Percentiles rank a stretch among this genome's conserved stretches.
These are phyloP conservation scores for Didymella exigua DNA, from an alignment of 2,329 filamentous ascomycete species.

Conservation along the genomic window DNA sequence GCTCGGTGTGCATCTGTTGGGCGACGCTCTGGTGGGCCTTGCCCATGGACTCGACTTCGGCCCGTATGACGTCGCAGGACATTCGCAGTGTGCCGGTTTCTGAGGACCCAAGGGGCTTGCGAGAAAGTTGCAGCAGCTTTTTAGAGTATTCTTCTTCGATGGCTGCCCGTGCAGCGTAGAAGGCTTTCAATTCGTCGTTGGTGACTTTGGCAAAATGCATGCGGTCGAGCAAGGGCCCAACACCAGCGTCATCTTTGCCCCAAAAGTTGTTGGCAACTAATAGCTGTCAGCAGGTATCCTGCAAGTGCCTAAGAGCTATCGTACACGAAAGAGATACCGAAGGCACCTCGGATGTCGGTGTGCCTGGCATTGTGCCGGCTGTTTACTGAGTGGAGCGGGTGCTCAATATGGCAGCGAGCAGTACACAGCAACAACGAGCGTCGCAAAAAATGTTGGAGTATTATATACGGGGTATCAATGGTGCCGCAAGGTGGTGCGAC, in stretches of 20 bases:
- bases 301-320: slow-evolving; percentile 4
- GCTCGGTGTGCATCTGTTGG: slow-evolving; percentile 90
- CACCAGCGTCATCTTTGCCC: slow-evolving; percentile 98
- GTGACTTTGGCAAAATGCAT: slow-evolving; percentile 95
- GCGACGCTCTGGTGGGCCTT: slow-evolving; percentile 93
- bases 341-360: slow-evolving; percentile 62
- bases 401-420: slow-evolving; percentile 17
- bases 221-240: slow-evolving; percentile 86
- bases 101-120: slow-evolving; percentile 86
- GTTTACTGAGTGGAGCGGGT: slow-evolving; percentile 33
- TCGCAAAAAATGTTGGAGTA: slow-evolving; percentile 23
- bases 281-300: slow-evolving; percentile 39
- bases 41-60: slow-evolving; percentile 89
- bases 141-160: slow-evolving; percentile 97
- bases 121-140: slow-evolving; percentile 82
- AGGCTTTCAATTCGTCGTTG: slow-evolving; percentile 82
- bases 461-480: slow-evolving; percentile 16
- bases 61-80: slow-evolving; percentile 85
- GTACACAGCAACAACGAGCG: slow-evolving; percentile 21
- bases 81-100: slow-evolving; percentile 82
- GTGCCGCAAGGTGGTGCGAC: slow-evolving; percentile 22
- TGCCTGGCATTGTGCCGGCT: slow-evolving; percentile 62
- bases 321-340: slow-evolving; percentile 72
- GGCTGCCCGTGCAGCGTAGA: slow-evolving; percentile 87
- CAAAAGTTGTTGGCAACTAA: slow-evolving; percentile 98